Evolutionary conservation across 139 green algal genomes (phyloP).

Genomic region (Tetradesmus obliquus): DNA sequence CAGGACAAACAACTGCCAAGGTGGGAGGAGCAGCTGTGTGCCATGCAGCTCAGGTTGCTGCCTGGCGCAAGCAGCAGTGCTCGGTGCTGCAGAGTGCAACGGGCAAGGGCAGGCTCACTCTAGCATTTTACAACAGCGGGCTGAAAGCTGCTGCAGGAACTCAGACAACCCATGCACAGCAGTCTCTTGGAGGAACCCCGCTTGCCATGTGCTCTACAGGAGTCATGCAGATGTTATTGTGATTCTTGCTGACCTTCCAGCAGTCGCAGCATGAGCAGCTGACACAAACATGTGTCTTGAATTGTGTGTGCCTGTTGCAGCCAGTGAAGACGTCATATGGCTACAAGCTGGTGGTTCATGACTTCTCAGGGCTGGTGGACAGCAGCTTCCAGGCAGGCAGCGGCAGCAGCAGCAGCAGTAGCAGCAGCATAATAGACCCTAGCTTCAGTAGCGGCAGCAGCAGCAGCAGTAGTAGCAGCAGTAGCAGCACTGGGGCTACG

Average conservation of each 20-base stretch:
- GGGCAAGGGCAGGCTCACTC: no score
- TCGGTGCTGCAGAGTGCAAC: not conserved
- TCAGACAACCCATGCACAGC: no score
- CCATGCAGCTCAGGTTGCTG: not conserved
- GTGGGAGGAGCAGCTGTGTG: not conserved
- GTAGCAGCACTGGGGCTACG: not conserved
- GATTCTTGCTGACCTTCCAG: not conserved
- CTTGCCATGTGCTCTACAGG: no score
- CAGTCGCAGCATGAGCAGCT: not conserved
- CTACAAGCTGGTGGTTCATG: constrained; percentile 34
- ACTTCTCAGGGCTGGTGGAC: constrained; percentile 10
- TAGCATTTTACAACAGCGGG: no score
- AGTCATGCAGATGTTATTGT: no score
- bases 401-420: constrained; percentile 8
- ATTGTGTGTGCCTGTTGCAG: not conserved
- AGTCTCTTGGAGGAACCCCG: no score
- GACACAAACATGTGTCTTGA: not conserved
- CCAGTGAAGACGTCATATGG: constrained; percentile 25
- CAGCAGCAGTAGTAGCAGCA: not conserved
- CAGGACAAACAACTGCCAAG: constrained; percentile 10
- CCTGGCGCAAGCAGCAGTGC: not conserved
- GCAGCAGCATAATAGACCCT: not conserved
- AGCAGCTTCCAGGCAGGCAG: not conserved
- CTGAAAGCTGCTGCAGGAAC: no score
- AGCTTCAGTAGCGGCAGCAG: not conserved